Evolutionary conservation across 805 yeast species (phyloP), one percentile per base, ranked within the genome.

Genomic region (Vanderwaltozyma polyspora): DNA sequence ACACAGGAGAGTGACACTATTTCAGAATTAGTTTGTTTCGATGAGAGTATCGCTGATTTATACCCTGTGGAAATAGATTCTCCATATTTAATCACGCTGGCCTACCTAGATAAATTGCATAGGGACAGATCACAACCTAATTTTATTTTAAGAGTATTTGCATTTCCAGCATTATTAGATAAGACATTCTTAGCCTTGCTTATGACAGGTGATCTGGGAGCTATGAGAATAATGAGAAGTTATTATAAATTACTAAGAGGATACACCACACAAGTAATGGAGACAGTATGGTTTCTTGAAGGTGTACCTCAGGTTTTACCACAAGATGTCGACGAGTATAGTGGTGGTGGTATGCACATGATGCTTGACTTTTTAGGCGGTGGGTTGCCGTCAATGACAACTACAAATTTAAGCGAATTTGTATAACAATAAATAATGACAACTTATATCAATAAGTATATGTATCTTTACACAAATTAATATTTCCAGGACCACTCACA

Each of bases 331-430:
- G 95, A 87, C 46, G 85, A 80, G 48, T 81, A 83, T 51, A 76
- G 87, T 11, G 94, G 94, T 27, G 91, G 93, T 34, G 91, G 91
- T 41, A 79, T 79, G 85, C 86, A 80, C 52, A 81, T 81, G 93
- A 81, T 81, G 93, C 62, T 81, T 57, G 91, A 81, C 55, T 81
- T 81, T 62, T 63, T 81, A 14, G 93, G 91, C 15, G 91, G 91
- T 10, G 71, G 71, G 2, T 43, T 66, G 26, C 71, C 71, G 10
- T 65, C 70, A 4, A 62, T 66, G 65, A 64, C 67, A 8, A 62
- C 68, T 0, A 62, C 66, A 3, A 62, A 59, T 35, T 39, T 64
- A 21, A 42, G 54, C 4, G 57, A 52, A 25, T 51, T 52, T 25
- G 40, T 49, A 47, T 48, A 24, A 19, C 3, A 22, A 8, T 3